Evolutionary conservation across 495 filamentous ascomycete species (phyloP).

Genomic region (Xylaria curta): DNA sequence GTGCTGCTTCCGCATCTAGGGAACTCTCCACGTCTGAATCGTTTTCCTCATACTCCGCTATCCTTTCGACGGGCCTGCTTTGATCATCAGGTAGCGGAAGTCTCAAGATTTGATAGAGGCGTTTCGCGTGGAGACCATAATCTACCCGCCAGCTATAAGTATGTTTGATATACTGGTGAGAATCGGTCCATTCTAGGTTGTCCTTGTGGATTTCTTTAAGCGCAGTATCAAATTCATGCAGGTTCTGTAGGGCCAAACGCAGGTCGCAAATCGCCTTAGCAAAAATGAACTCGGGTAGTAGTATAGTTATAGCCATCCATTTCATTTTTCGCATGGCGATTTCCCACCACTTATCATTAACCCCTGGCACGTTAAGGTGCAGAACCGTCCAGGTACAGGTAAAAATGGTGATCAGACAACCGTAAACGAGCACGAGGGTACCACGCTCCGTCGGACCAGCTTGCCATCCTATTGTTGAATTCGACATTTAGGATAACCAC

Average conservation of each 20-base stretch:
- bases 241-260: background rate
- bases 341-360: background rate
- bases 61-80: background rate
- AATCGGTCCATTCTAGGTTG: background rate
- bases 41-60: background rate
- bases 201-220: background rate
- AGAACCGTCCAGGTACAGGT: slow-evolving; percentile 40
- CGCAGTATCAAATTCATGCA: background rate
- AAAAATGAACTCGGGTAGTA: slow-evolving; percentile 5
- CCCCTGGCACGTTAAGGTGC: slow-evolving; percentile 36
- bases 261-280: background rate
- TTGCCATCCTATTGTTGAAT: slow-evolving; percentile 1
- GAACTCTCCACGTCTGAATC: too few species aligned
- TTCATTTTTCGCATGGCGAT: slow-evolving; percentile 1
- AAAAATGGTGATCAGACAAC: slow-evolving; percentile 34
- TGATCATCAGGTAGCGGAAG: background rate
- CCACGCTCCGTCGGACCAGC: slow-evolving; percentile 4
- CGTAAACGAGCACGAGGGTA: slow-evolving; percentile 12
- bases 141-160: background rate
- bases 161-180: too few species aligned
- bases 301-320: slow-evolving; percentile 1
- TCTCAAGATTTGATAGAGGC: background rate
- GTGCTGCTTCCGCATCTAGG: too few species aligned
- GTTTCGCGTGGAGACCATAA: background rate
- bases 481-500: background rate